Conservation (phyloP, 305 asterid genomes). For the Caryopteris hybrid region DNA sequence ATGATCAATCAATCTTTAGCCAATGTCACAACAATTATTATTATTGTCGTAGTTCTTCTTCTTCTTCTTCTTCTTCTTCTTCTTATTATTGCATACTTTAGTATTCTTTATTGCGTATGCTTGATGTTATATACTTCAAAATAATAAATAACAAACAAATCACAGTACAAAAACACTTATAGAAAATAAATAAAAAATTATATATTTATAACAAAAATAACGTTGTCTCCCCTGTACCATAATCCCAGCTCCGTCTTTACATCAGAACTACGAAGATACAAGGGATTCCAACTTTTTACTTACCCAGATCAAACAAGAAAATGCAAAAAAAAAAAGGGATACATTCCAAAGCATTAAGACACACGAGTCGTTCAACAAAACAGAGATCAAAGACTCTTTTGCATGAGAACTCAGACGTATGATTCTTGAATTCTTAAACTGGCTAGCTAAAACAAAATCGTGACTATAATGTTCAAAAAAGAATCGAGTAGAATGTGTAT, state of each 20-base stretch:
- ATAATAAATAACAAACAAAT: not conserved
- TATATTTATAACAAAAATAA: not conserved
- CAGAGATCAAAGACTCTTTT: not conserved
- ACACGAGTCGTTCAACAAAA: not conserved
- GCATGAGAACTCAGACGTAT: not conserved
- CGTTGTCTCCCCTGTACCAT: not conserved
- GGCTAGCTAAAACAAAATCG: constrained; percentile 2
- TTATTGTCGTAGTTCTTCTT: too few relatives aligned
- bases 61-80: too few relatives aligned
- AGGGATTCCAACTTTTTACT: not conserved
- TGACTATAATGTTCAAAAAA: not conserved
- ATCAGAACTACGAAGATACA: not conserved
- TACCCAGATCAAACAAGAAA: not conserved
- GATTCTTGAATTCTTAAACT: not conserved
- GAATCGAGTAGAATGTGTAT: not conserved
- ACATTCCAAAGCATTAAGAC: not conserved
- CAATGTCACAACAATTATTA: too few relatives aligned
- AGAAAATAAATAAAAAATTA: not conserved
- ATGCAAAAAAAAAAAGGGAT: not conserved
- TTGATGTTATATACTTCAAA: too few relatives aligned
- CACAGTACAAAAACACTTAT: not conserved
- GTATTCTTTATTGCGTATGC: too few relatives aligned
- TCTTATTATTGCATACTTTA: too few relatives aligned
- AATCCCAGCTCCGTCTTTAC: not conserved
- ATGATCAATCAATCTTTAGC: too few relatives aligned